Percentiles rank a stretch among this genome's conserved stretches.
Conservation (phyloP, 2,329 filamentous ascomycete genomes). For the Sporothrix sp. region DNA sequence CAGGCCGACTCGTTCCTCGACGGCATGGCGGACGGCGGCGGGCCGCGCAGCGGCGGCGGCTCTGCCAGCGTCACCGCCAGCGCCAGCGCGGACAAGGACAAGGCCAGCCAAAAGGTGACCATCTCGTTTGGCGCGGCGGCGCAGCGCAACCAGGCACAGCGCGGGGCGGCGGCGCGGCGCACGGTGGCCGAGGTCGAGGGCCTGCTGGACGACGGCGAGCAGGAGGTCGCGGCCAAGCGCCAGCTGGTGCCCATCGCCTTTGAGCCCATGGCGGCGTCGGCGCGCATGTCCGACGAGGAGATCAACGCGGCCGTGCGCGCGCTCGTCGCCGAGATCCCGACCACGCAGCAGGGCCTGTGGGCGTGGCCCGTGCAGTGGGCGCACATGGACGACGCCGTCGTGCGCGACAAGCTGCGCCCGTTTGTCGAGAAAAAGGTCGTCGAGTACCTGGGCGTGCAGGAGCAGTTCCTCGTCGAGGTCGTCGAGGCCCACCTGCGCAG, state of each 20-base stretch:
- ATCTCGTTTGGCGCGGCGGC: conserved; percentile 83
- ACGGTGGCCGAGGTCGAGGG: conserved; percentile 92
- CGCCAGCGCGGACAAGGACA: background rate
- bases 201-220: conserved; percentile 89
- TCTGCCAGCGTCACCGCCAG: no score
- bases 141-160: conserved; percentile 55
- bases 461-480: conserved; percentile 88
- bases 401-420: conserved; percentile 78
- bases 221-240: conserved; percentile 55
- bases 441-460: conserved; percentile 90
- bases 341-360: conserved; percentile 78
- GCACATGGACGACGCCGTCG: conserved; percentile 68
- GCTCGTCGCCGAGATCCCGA: conserved; percentile 82
- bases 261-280: conserved; percentile 56
- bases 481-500: conserved; percentile 79
- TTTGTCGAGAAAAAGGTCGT: conserved; percentile 99
- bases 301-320: conserved; percentile 70
- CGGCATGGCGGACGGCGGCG: conserved; percentile 63
- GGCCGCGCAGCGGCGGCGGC: no score
- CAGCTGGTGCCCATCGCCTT: conserved; percentile 77
- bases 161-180: conserved; percentile 51
- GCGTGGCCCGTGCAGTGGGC: conserved; percentile 91
- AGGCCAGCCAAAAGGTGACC: conserved; percentile 53
- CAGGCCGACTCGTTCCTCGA: conserved; percentile 89
- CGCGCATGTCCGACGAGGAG: conserved; percentile 75